A percentile compares a stretch with the other conserved stretches of the same genome.
Evolutionary conservation across 306 rosid species (phyloP).

Genomic region (Lathyrus sativus): DNA sequence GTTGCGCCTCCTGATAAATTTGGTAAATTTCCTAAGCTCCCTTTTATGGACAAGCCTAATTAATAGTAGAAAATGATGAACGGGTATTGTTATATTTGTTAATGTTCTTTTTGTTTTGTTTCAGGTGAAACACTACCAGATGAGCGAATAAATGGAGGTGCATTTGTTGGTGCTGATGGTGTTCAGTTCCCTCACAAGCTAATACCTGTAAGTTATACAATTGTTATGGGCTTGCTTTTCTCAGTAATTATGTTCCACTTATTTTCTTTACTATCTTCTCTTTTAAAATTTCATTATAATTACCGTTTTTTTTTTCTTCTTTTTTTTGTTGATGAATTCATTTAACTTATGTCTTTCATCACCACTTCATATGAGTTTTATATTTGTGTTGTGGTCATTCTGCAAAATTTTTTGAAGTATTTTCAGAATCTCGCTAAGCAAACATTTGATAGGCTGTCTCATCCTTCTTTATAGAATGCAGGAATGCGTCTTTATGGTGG

Average conservation of each 20-base stretch:
- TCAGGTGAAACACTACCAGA: conserved; percentile 93
- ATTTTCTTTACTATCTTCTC: conserved; percentile 16
- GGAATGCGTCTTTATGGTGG: conserved; percentile 99
- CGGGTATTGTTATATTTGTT: conserved; percentile 24
- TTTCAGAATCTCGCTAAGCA: conserved; percentile 29
- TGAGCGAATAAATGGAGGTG: conserved; percentile 86
- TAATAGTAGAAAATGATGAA: conserved; percentile 28
- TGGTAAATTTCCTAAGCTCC: conserved; percentile 59
- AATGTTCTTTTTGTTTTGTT: conserved; percentile 26
- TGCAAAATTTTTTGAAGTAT: conserved; percentile 1
- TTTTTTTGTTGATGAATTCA: conserved; percentile 29
- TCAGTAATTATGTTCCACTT: background rate
- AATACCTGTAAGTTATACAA: conserved; percentile 70
- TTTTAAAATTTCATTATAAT: background rate
- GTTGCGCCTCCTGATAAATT: conserved; percentile 98
- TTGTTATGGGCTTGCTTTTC: conserved; percentile 27
- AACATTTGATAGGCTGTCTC: conserved; percentile 31
- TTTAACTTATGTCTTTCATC: conserved; percentile 3
- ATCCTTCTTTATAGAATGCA: conserved; percentile 66
- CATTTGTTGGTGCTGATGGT: conserved; percentile 84
- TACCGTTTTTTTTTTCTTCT: conserved; percentile 9
- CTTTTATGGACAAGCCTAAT: conserved; percentile 28
- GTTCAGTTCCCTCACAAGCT: conserved; percentile 88
- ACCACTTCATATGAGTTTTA: conserved; percentile 15
- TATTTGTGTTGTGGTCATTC: conserved; percentile 16